Conservation (phyloP, 345 rosid genomes). For the Eucalyptus polybractea region DNA sequence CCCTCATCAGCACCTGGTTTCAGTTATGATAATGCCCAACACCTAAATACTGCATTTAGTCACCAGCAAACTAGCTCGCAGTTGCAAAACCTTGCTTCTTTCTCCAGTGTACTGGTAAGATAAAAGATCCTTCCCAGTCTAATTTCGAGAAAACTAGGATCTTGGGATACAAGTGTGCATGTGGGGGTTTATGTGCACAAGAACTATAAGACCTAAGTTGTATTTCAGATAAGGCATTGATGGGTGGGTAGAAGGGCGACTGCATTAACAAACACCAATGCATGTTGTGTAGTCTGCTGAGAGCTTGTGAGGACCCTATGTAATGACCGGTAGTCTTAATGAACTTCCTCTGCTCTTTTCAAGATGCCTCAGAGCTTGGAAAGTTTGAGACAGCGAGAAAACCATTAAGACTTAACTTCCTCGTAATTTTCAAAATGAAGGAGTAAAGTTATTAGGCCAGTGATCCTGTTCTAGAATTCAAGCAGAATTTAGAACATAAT, state of each 20-base stretch:
- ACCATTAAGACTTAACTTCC: background rate
- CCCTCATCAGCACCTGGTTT: conserved; percentile 56
- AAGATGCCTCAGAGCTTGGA: background rate
- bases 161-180: background rate
- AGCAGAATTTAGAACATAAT: background rate
- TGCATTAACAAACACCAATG: background rate
- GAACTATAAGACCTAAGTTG: background rate
- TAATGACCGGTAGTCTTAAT: background rate
- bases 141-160: background rate
- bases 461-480: background rate
- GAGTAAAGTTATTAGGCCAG: background rate
- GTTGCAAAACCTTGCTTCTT: conserved; percentile 51
- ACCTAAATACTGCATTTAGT: conserved; percentile 42
- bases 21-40: conserved; percentile 52
- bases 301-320: background rate
- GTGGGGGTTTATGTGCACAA: background rate
- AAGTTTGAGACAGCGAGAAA: background rate
- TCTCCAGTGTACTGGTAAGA: conserved; percentile 75
- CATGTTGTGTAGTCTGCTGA: background rate
- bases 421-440: background rate
- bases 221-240: background rate
- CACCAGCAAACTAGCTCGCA: conserved; percentile 53
- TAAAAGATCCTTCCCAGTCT: background rate
- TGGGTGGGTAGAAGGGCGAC: background rate
- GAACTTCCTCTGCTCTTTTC: background rate